Evolutionary conservation across 1,284 basidiomycete species (phyloP), one percentile per base, ranked within the genome.

Genomic region (Sphaerobolus stellatus): DNA sequence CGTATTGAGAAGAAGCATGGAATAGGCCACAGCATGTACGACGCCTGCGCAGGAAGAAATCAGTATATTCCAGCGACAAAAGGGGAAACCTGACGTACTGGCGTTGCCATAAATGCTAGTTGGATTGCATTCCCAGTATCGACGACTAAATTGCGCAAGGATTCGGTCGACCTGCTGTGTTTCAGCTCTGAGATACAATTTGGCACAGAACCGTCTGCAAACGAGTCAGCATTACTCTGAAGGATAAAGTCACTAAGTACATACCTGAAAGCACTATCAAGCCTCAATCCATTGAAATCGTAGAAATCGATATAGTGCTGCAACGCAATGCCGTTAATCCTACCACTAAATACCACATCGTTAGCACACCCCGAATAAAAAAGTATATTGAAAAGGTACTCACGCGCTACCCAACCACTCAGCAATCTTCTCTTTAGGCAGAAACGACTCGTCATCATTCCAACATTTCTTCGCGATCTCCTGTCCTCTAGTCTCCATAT

Each of bases 121-220:
- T 0, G 90, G 88, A 68, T 99, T 98, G 68, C 92, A 94, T 49
- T 94, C 87, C 81, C 86, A 94, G 71, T 91, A 99, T 7, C 93
- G 82, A 44, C 84, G 77, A 59, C 90, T 91, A 65, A 99, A 98
- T 58, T 88, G 88, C 61, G 91, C 91, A 18, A 99, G 78, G 62
- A 99, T 97, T 40, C 96, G 86, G 70, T 99, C 97, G 34, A 99
- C 88, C 72, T 98, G 95, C 68, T 99, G 97, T 0, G 96, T 97
- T 73, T 99, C 96, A 2, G 88, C 96, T 67, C 94, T 94, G 56
- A 99, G 80, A 69, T 84, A 97, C 3, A 99, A 80, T 68, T 96
- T 97, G 22, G 84, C 84, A 68, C 95, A 98, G 4, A 99, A 75
- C 29, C 85, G 83, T 56, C 93, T 93, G 52, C 1, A 57, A 44